These are phyloP conservation scores for Eucalyptus victrix DNA, from an alignment of 345 rosid genomes.

Conservation along the genomic window DNA sequence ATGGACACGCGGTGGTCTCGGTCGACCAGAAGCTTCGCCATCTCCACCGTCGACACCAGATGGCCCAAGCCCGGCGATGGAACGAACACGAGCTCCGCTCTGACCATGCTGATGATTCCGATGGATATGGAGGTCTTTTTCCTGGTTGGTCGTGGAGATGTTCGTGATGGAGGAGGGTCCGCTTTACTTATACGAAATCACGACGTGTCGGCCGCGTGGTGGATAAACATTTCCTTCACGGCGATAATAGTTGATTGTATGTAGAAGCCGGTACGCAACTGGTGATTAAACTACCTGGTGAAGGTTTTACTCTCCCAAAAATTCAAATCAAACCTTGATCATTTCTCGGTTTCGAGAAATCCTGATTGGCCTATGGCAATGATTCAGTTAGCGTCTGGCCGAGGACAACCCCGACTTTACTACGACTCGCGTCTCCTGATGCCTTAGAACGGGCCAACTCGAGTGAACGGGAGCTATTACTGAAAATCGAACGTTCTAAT, in stretches of 20 bases:
- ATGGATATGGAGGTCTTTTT: background rate
- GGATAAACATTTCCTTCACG: background rate
- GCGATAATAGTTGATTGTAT: background rate
- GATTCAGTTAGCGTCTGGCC: background rate
- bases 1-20: constrained; percentile 2
- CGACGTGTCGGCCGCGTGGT: background rate
- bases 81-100: background rate
- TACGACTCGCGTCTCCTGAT: no score
- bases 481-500: background rate
- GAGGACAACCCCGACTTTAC: background rate
- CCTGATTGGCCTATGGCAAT: background rate
- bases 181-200: background rate
- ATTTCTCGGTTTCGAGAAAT: background rate
- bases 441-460: no score
- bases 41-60: background rate
- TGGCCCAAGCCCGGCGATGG: constrained; percentile 4
- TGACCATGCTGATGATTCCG: background rate
- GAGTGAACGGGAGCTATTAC: no score
- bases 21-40: constrained; percentile 2
- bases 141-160: background rate
- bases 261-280: background rate
- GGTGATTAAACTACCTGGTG: background rate
- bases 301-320: background rate
- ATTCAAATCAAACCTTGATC: background rate
- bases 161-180: background rate